phyloP scores from a whole-genome alignment of 169 alveolate genomes.

The Plasmodium vinckei region DNA sequence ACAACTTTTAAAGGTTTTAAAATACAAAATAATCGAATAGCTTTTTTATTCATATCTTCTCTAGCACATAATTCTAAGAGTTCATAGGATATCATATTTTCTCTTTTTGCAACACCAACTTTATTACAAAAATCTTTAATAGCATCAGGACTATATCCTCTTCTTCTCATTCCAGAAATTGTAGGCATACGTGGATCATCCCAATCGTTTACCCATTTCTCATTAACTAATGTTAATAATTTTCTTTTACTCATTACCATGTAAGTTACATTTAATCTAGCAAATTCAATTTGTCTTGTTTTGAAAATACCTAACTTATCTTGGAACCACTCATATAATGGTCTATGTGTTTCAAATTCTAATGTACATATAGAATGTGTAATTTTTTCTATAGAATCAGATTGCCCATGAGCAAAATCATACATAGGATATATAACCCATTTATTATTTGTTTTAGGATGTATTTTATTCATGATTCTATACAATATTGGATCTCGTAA shows the following conservation, averaged over 20 bases:
- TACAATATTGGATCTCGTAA: constrained; percentile 98
- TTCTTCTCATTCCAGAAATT: constrained; percentile 96
- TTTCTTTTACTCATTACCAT: constrained; percentile 96
- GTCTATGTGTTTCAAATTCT: constrained; percentile 99
- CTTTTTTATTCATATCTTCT: constrained; percentile 82
- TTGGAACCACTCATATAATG: constrained; percentile 98
- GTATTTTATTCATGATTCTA: constrained; percentile 90
- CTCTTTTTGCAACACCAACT: constrained; percentile 97
- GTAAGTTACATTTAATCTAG: constrained; percentile 97
- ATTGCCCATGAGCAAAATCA: constrained; percentile 99
- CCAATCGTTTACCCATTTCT: constrained; percentile 97
- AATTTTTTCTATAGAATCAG: constrained; percentile 97
- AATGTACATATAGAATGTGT: constrained; percentile 99
- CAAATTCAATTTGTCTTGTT: constrained; percentile 95
- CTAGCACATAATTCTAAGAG: constrained; percentile 95
- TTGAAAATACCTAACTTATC: constrained; percentile 89
- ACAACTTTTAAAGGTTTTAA: constrained; percentile 82
- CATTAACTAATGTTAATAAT: constrained; percentile 93
- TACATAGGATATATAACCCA: constrained; percentile 99
- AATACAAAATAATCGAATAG: constrained; percentile 81
- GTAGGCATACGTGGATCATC: constrained; percentile 99
- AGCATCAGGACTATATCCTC: constrained; percentile 96
- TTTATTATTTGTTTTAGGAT: constrained; percentile 98
- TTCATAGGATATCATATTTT: constrained; percentile 93
- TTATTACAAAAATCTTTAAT: constrained; percentile 91